A percentile compares a stretch with the other conserved stretches of the same genome.
Evolutionary conservation across 2,329 filamentous ascomycete species (phyloP).

Genomic region (Pseudocercospora cruenta): DNA sequence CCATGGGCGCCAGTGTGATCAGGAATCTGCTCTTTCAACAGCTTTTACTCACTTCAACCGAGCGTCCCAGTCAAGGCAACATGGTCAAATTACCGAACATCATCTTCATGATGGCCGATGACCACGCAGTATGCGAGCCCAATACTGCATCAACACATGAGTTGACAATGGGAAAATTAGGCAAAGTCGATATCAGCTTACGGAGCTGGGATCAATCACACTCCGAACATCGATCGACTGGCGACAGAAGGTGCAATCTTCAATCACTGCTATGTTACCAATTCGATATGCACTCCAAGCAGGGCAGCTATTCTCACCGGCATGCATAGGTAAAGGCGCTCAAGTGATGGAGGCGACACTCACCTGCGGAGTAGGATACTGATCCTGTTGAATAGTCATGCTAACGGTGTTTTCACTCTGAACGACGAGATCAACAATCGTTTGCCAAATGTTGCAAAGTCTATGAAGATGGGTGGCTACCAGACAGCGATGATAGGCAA

Average conservation of each 20-base stretch:
- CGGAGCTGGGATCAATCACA: slow-evolving; percentile 56
- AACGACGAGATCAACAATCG: slow-evolving; percentile 55
- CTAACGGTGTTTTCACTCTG: slow-evolving; percentile 57
- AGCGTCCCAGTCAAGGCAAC: too few relatives aligned
- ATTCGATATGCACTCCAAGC: slow-evolving; percentile 58
- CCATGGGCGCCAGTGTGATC: too few relatives aligned
- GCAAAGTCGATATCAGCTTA: slow-evolving; percentile 52
- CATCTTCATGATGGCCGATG: slow-evolving; percentile 60
- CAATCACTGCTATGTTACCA: slow-evolving; percentile 60
- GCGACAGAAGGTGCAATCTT: slow-evolving; percentile 56
- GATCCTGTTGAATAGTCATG: slow-evolving; percentile 49
- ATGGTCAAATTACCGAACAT: slow-evolving; percentile 40
- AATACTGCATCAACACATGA: background rate
- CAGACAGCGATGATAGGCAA: slow-evolving; percentile 59
- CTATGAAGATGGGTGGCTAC: slow-evolving; percentile 52
- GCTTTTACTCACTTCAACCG: too few relatives aligned
- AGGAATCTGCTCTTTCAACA: too few relatives aligned
- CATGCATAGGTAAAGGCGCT: slow-evolving; percentile 34
- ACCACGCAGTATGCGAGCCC: slow-evolving; percentile 51
- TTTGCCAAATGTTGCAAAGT: slow-evolving; percentile 57
- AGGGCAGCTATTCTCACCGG: slow-evolving; percentile 56
- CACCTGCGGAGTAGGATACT: too few relatives aligned
- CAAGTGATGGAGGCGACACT: too few relatives aligned
- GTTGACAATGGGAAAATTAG: background rate
- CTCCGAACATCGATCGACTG: slow-evolving; percentile 56